A percentile compares a stretch with the other conserved stretches of the same genome.
Evolutionary conservation across 495 filamentous ascomycete species (phyloP).

Genomic region (Geopyxis carbonaria): DNA sequence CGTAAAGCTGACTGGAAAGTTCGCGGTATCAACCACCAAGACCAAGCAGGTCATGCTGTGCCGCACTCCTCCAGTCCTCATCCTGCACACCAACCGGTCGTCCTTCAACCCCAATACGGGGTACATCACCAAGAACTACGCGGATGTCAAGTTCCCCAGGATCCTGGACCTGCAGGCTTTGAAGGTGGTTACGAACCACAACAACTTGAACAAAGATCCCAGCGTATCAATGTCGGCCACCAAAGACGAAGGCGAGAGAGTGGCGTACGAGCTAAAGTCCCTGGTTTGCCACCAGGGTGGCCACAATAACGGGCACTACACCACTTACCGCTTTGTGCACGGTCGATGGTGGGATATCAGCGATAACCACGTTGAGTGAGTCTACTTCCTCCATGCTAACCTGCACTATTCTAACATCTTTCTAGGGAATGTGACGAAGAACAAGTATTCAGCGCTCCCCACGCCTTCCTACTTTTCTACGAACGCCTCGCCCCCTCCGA

Average conservation of each 20-base stretch:
- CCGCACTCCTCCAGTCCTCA: constrained; percentile 58
- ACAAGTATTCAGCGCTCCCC: constrained; percentile 57
- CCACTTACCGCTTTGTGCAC: constrained; percentile 64
- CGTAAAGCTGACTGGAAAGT: constrained; percentile 51
- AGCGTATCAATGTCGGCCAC: constrained; percentile 38
- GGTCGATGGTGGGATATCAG: constrained; percentile 20
- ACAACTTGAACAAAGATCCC: constrained; percentile 6
- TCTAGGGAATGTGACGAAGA: constrained; percentile 33
- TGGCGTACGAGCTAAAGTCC: constrained; percentile 63
- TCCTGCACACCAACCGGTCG: constrained; percentile 79
- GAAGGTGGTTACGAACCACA: constrained; percentile 27
- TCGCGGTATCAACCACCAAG: constrained; percentile 57
- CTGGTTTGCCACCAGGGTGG: constrained; percentile 77
- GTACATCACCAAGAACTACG: constrained; percentile 62
- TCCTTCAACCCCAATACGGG: constrained; percentile 72
- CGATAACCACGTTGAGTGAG: constrained; percentile 51
- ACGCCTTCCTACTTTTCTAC: constrained; percentile 95
- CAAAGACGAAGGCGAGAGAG: constrained; percentile 42
- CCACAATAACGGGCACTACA: constrained; percentile 92
- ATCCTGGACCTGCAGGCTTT: constrained; percentile 57
- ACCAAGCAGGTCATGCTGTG: constrained; percentile 77
- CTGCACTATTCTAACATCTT: background rate
- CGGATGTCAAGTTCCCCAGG: constrained; percentile 56
- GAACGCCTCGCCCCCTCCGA: constrained; percentile 45
- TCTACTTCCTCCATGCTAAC: constrained; percentile 26